phyloP scores from a whole-genome alignment of 169 alveolate species.

The Cystoisospora suis region DNA sequence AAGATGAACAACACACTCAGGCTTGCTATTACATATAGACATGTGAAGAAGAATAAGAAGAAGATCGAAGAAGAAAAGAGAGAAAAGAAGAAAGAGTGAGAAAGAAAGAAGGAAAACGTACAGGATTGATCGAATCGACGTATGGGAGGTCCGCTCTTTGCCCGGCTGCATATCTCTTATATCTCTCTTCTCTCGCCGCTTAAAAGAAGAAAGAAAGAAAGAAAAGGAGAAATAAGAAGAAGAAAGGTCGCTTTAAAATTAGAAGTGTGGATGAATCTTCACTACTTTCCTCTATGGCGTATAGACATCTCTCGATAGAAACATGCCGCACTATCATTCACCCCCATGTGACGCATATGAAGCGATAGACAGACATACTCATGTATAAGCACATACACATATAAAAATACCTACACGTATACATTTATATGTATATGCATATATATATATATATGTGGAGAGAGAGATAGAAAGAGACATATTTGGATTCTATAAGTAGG shows the following conservation, averaged over 20 bases:
- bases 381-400: not conserved
- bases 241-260: not conserved
- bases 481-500: too few relatives aligned
- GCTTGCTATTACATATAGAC: too few relatives aligned
- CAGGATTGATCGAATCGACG: not conserved
- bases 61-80: too few relatives aligned
- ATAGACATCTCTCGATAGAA: not conserved
- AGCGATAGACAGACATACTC: not conserved
- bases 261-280: not conserved
- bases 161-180: slow-evolving; percentile 23
- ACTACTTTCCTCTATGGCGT: not conserved
- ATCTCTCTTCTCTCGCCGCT: not conserved
- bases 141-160: not conserved
- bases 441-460: not conserved
- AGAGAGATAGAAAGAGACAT: too few relatives aligned
- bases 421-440: not conserved
- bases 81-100: not conserved
- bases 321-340: not conserved
- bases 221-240: not conserved
- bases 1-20: not conserved
- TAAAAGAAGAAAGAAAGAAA: not conserved
- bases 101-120: not conserved
- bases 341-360: not conserved
- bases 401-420: not conserved
- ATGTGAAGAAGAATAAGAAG: too few relatives aligned